A percentile compares a stretch with the other conserved stretches of the same genome.
phyloP scores from a whole-genome alignment of 371 early-diverging fungal species.

The Rhizomucor miehei region DNA sequence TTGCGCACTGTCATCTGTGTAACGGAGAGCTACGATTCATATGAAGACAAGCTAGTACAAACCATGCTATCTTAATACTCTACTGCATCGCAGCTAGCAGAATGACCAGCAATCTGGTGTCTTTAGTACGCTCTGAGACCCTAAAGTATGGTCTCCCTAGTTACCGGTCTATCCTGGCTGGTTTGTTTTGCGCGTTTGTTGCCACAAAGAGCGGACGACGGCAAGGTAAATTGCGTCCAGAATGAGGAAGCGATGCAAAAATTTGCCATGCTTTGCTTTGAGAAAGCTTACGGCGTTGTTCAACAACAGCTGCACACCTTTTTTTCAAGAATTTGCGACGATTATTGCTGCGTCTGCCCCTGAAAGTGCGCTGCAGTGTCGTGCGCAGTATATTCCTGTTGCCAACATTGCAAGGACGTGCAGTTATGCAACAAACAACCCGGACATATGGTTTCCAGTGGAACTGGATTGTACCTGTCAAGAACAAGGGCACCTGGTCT shows the following conservation, averaged over 20 bases:
- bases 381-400: neutral
- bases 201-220: conserved; percentile 8
- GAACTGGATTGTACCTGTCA: conserved; percentile 11
- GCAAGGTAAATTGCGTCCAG: too few species aligned
- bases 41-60: too few species aligned
- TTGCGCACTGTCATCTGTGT: too few species aligned
- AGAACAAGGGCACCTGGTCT: neutral
- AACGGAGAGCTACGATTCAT: too few species aligned
- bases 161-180: neutral
- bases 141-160: neutral
- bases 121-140: neutral
- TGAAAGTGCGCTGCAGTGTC: conserved; percentile 1
- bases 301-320: conserved; percentile 16
- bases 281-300: too few species aligned
- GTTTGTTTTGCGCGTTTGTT: conserved; percentile 3
- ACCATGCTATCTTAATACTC: too few species aligned
- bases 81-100: too few species aligned
- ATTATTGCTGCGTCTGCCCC: conserved; percentile 3
- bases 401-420: conserved; percentile 1
- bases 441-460: conserved; percentile 15
- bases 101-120: neutral
- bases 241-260: neutral
- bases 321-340: conserved; percentile 2
- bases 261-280: neutral
- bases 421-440: neutral